Conservation (phyloP, 2,329 filamentous ascomycete genomes). For the Colletotrichum tamarilloi region DNA sequence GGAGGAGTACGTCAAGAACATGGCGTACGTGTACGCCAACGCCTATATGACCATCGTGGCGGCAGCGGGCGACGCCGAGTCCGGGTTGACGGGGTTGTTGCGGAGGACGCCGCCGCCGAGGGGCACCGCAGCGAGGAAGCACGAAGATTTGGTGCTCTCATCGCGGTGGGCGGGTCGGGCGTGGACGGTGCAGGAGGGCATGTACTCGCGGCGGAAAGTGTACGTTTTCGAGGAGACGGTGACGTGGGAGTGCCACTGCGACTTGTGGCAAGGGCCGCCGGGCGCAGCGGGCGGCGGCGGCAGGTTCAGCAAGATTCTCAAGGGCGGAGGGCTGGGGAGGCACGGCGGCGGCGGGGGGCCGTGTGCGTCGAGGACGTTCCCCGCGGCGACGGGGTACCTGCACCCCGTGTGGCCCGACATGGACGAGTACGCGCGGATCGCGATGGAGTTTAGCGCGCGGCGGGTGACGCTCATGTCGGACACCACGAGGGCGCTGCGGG, state of each 20-base stretch:
- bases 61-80: constrained; percentile 51
- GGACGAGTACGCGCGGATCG: constrained; percentile 57
- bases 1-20: constrained; percentile 53
- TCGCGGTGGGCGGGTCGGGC: constrained; percentile 53
- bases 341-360: not conserved
- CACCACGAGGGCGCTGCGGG: constrained; percentile 54
- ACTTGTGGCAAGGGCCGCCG: constrained; percentile 49
- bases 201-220: constrained; percentile 55
- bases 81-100: constrained; percentile 44
- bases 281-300: constrained; percentile 9
- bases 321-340: constrained; percentile 23
- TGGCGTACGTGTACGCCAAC: constrained; percentile 58
- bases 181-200: constrained; percentile 56
- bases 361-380: constrained; percentile 46
- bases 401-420: constrained; percentile 58
- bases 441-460: constrained; percentile 55
- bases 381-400: constrained; percentile 49
- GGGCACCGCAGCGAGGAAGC: constrained; percentile 44
- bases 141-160: constrained; percentile 51
- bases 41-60: constrained; percentile 58
- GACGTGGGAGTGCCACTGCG: constrained; percentile 59
- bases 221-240: constrained; percentile 56
- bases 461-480: constrained; percentile 54
- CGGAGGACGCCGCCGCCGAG: constrained; percentile 37
- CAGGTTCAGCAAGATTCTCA: constrained; percentile 40